These are phyloP conservation scores for Geoglossum glabrum DNA, from an alignment of 495 filamentous ascomycete genomes.

Conservation along the genomic window DNA sequence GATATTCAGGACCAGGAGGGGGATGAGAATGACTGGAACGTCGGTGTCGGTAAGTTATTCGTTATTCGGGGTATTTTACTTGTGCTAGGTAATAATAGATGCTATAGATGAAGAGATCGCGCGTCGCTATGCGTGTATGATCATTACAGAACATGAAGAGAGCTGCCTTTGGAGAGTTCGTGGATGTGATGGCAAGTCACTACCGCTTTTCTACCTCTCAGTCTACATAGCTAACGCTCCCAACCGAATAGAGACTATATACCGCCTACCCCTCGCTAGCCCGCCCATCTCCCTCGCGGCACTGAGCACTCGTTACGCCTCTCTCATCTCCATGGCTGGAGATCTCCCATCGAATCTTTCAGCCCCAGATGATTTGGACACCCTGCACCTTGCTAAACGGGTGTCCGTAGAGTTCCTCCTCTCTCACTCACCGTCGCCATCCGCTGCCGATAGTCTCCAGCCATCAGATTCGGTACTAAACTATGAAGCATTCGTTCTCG, in stretches of 20 bases:
- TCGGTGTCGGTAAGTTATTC: conserved; percentile 17
- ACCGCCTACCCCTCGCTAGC: conserved; percentile 18
- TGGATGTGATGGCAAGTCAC: conserved; percentile 55
- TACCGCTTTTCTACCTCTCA: background rate
- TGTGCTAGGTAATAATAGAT: background rate
- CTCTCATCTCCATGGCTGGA: conserved; percentile 10
- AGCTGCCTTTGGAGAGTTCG: conserved; percentile 70
- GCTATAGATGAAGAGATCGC: conserved; percentile 42
- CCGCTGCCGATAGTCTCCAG: background rate
- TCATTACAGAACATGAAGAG: conserved; percentile 59
- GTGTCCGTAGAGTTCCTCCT: conserved; percentile 18
- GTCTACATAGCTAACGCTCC: background rate
- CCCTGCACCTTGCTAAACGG: conserved; percentile 17
- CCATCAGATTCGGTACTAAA: conserved; percentile 12
- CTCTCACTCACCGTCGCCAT: background rate
- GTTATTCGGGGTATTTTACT: background rate
- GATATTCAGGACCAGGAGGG: conserved; percentile 30
- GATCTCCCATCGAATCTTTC: conserved; percentile 3
- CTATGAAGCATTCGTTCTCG: conserved; percentile 48
- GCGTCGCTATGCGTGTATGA: conserved; percentile 49
- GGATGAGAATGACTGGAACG: conserved; percentile 23
- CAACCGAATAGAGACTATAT: conserved; percentile 16
- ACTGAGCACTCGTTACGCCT: conserved; percentile 15
- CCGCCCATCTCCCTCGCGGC: conserved; percentile 13
- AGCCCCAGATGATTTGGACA: conserved; percentile 18